phyloP scores from a whole-genome alignment of 164 flowering plant genomes.

The Amborella trichopoda region DNA sequence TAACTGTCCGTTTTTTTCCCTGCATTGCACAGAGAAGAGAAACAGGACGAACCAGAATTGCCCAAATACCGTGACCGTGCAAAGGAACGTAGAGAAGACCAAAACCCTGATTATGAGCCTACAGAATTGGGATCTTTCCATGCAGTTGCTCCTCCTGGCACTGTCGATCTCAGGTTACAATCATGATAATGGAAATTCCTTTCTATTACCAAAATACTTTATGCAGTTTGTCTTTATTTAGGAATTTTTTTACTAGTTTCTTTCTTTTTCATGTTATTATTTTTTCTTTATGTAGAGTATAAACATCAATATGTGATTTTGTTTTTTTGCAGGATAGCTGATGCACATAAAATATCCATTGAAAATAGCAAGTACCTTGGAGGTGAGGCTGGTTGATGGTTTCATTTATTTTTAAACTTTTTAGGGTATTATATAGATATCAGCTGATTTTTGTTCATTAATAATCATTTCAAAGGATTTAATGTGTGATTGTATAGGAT shows the following conservation, averaged over 20 bases:
- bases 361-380: constrained; percentile 99
- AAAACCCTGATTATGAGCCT: constrained; percentile 90
- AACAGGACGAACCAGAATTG: constrained; percentile 61
- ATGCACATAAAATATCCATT: constrained; percentile 79
- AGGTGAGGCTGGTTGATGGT: constrained; percentile 52
- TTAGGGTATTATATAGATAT: too few relatives aligned
- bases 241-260: too few relatives aligned
- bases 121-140: constrained; percentile 77
- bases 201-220: too few relatives aligned
- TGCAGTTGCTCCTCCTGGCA: constrained; percentile 96
- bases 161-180: constrained; percentile 42
- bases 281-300: too few relatives aligned
- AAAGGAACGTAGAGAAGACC: constrained; percentile 94
- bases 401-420: too few relatives aligned
- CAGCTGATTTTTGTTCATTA: too few relatives aligned
- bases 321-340: constrained; percentile 45
- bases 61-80: constrained; percentile 93
- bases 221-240: too few relatives aligned
- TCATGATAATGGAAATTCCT: background rate
- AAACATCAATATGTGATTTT: background rate
- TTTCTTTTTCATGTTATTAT: too few relatives aligned
- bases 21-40: constrained; percentile 49
- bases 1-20: background rate
- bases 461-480: too few relatives aligned
- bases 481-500: too few relatives aligned